A percentile compares a stretch with the other conserved stretches of the same genome.
phyloP scores from a whole-genome alignment of 2,329 filamentous ascomycete species.

The Arthrocladium fulminans region DNA sequence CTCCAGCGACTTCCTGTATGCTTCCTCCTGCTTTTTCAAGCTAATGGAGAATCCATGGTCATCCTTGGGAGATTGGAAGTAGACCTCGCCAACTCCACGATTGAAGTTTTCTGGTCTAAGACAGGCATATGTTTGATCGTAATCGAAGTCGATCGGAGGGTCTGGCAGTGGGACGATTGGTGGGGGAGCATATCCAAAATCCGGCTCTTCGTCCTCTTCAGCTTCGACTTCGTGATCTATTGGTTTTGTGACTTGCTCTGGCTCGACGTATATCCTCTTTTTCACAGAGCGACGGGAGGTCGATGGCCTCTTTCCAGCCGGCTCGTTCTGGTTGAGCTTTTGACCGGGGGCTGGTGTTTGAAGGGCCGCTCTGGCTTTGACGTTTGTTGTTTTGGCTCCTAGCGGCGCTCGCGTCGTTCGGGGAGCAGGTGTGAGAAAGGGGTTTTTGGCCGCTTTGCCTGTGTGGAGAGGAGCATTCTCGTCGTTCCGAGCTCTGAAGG shows the following conservation, averaged over 20 bases:
- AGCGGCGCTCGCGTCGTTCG: constrained; percentile 64
- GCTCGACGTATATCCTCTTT: constrained; percentile 40
- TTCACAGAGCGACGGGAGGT: constrained; percentile 54
- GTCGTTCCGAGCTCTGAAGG: constrained; percentile 70
- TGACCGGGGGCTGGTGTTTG: constrained; percentile 58
- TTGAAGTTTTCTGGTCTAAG: constrained; percentile 47
- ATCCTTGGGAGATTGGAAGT: constrained; percentile 39
- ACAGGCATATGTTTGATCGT: constrained; percentile 43
- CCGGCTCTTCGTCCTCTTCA: constrained; percentile 52
- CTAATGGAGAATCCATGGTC: constrained; percentile 52
- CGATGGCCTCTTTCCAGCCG: constrained; percentile 51
- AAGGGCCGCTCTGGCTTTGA: constrained; percentile 63
- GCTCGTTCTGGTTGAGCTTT: constrained; percentile 51
- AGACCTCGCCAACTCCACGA: constrained; percentile 43
- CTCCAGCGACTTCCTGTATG: constrained; percentile 57
- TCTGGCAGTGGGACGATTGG: constrained; percentile 45
- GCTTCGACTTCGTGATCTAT: constrained; percentile 37
- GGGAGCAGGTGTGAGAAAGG: constrained; percentile 66
- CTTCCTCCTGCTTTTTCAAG: constrained; percentile 57
- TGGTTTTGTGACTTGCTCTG: constrained; percentile 29
- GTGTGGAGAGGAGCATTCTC: constrained; percentile 65
- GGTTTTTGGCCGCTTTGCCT: constrained; percentile 49
- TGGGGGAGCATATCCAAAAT: constrained; percentile 85
- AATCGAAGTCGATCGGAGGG: constrained; percentile 36
- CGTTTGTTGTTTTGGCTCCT: constrained; percentile 93